Percentiles rank a stretch among this genome's conserved stretches.
These are phyloP conservation scores for Tirmania nivea DNA, from an alignment of 495 filamentous ascomycete genomes.

Conservation along the genomic window DNA sequence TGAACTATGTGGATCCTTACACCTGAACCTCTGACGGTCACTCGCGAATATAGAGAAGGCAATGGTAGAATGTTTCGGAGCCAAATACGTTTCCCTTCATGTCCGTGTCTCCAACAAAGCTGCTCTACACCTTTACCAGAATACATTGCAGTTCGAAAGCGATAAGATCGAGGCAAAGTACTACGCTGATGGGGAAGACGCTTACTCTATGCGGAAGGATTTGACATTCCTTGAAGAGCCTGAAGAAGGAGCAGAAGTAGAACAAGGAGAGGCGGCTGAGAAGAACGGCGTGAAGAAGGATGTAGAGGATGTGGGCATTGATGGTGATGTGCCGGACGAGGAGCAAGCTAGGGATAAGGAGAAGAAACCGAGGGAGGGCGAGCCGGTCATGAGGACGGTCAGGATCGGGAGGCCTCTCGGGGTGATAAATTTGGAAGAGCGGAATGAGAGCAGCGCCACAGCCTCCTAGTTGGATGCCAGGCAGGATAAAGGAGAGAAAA, in stretches of 20 bases:
- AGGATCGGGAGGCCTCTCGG: conserved; percentile 64
- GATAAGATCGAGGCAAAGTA: conserved; percentile 84
- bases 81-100: conserved; percentile 82
- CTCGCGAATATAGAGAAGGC: conserved; percentile 43
- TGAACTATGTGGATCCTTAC: too few species aligned
- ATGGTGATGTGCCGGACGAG: conserved; percentile 31
- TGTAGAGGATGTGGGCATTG: conserved; percentile 26
- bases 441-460: conserved; percentile 32
- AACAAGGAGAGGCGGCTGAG: conserved; percentile 11
- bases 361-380: conserved; percentile 16
- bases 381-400: conserved; percentile 28
- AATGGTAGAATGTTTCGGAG: conserved; percentile 85
- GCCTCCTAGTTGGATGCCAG: too few species aligned
- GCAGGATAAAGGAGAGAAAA: too few species aligned
- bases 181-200: conserved; percentile 96
- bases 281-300: conserved; percentile 11
- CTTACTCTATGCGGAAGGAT: conserved; percentile 79
- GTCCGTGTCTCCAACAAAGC: conserved; percentile 85
- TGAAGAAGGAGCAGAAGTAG: conserved; percentile 21
- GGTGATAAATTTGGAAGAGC: conserved; percentile 69
- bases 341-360: conserved; percentile 18
- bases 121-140: conserved; percentile 74
- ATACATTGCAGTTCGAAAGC: conserved; percentile 76
- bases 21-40: too few species aligned
- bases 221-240: conserved; percentile 36